Evolutionary conservation across 805 yeast genomes (phyloP).

Genomic region (Clavispora asparagi): DNA sequence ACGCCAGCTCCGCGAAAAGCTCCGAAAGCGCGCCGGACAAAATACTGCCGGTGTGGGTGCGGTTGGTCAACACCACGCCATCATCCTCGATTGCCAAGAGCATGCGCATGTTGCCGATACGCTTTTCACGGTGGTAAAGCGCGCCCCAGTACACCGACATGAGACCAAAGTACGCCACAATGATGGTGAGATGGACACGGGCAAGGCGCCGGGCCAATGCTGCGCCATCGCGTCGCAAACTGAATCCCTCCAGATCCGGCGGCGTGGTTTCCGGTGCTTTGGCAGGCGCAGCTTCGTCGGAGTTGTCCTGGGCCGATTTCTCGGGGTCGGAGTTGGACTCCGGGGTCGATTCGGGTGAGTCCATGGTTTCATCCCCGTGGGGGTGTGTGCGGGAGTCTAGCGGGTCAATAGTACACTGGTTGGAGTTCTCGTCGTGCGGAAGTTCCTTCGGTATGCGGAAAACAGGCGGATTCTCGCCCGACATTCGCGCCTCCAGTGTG

Average conservation of each 20-base stretch:
- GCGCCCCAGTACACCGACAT: slow-evolving; percentile 42
- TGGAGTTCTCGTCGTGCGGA: not conserved
- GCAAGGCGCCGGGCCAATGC: slow-evolving; percentile 2
- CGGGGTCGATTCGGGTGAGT: too few species aligned
- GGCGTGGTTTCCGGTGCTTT: too few species aligned
- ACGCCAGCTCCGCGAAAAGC: slow-evolving; percentile 11
- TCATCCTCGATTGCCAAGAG: slow-evolving; percentile 34
- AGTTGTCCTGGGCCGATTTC: too few species aligned
- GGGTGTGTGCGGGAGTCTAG: too few species aligned
- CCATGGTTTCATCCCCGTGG: too few species aligned
- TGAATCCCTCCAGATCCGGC: not conserved
- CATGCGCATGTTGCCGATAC: slow-evolving; percentile 29
- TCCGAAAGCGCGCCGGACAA: slow-evolving; percentile 16
- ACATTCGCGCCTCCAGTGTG: not conserved
- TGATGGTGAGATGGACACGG: slow-evolving; percentile 16
- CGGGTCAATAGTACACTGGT: not conserved
- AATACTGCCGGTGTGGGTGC: slow-evolving; percentile 14
- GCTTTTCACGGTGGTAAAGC: slow-evolving; percentile 22
- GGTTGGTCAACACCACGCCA: slow-evolving; percentile 12
- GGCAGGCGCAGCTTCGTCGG: too few species aligned
- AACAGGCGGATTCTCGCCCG: not conserved
- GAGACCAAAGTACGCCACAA: slow-evolving; percentile 22
- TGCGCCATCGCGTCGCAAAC: slow-evolving; percentile 6
- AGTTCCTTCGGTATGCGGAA: not conserved
- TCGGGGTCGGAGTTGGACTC: too few species aligned